Conservation (phyloP, 805 yeast species). For the Helenozyma rhizophorensis region DNA sequence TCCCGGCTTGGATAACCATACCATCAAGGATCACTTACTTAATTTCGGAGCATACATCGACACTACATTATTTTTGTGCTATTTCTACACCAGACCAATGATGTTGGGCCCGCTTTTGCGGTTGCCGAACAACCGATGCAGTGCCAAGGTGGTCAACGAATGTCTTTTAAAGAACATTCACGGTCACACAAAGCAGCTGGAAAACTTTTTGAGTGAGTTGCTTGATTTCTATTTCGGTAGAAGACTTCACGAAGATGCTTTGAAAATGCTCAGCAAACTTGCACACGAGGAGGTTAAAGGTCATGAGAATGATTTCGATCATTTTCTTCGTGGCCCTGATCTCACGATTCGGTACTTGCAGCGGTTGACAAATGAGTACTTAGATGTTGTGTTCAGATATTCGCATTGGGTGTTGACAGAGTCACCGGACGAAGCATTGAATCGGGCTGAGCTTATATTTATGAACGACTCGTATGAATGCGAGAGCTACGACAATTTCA, state of each 20-base stretch:
- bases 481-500: conserved; percentile 49
- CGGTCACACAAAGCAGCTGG: conserved; percentile 17
- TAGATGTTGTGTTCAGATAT: conserved; percentile 55
- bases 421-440: conserved; percentile 4
- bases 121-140: conserved; percentile 67
- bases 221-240: conserved; percentile 74
- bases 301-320: conserved; percentile 19
- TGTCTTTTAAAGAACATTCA: conserved; percentile 41
- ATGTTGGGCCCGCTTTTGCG: conserved; percentile 81
- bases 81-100: conserved; percentile 61
- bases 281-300: conserved; percentile 12
- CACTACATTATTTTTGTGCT: conserved; percentile 72
- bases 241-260: conserved; percentile 59
- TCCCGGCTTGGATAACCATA: conserved; percentile 21
- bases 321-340: conserved; percentile 33
- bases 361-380: conserved; percentile 43
- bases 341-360: conserved; percentile 55
- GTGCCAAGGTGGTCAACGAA: conserved; percentile 54
- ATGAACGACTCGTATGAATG: conserved; percentile 61
- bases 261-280: conserved; percentile 47
- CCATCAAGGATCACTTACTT: conserved; percentile 19
- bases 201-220: conserved; percentile 57
- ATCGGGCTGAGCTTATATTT: conserved; percentile 46
- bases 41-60: conserved; percentile 55
- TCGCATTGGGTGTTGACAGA: conserved; percentile 47